Conservation (phyloP, 345 rosid genomes). For the Lagerstroemia speciosa region DNA sequence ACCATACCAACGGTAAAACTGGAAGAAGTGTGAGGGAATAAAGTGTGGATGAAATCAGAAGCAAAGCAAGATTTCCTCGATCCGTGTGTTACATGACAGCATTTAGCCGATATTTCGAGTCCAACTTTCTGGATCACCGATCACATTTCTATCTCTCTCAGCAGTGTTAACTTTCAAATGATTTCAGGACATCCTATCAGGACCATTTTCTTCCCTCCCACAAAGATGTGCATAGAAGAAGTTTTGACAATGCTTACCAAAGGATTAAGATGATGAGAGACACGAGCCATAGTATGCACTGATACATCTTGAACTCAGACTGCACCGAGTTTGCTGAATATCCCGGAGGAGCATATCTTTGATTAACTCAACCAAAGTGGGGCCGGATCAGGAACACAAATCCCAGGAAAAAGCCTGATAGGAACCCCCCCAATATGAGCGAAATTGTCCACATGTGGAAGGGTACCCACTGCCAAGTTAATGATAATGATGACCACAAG, state of each 20-base stretch:
- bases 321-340: conserved; percentile 14
- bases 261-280: conserved; percentile 58
- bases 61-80: not conserved
- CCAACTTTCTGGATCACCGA: not conserved
- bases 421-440: conserved; percentile 97
- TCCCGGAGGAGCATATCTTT: conserved; percentile 34
- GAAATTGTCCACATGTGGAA: conserved; percentile 96
- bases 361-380: conserved; percentile 72
- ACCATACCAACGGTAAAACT: conserved; percentile 56
- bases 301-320: conserved; percentile 64
- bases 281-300: conserved; percentile 58
- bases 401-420: conserved; percentile 80
- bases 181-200: not conserved
- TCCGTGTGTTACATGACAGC: not conserved
- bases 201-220: not conserved
- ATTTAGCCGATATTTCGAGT: not conserved
- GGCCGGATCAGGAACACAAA: conserved; percentile 85
- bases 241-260: conserved; percentile 36
- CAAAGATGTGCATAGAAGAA: not conserved
- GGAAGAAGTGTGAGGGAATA: conserved; percentile 8
- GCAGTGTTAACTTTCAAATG: not conserved
- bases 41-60: not conserved
- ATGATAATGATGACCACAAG: conserved; percentile 57
- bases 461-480: conserved; percentile 85
- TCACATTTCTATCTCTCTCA: not conserved